Conservation (phyloP, 1,284 basidiomycete genomes). For the Trichosporon sp. region DNA sequence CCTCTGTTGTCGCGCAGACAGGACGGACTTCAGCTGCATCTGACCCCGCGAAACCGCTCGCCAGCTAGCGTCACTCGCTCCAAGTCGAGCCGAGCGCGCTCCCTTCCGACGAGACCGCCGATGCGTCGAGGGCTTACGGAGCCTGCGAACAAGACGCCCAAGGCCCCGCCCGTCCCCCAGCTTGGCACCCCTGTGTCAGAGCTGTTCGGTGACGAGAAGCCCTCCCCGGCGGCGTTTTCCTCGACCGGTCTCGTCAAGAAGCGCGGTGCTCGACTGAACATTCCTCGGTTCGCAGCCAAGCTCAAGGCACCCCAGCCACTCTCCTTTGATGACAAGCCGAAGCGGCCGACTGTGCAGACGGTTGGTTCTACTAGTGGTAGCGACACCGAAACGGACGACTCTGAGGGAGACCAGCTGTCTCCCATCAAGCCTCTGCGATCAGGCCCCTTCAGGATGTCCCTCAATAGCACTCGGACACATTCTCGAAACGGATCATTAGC, state of each 20-base stretch:
- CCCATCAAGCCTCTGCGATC: slow-evolving; percentile 15
- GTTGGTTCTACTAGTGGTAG: neutral
- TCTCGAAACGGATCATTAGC: slow-evolving; percentile 9
- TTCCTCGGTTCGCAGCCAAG: slow-evolving; percentile 33
- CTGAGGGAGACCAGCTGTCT: slow-evolving; percentile 16
- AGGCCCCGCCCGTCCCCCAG: slow-evolving; percentile 9
- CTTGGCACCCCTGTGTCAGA: slow-evolving; percentile 32
- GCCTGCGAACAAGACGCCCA: slow-evolving; percentile 8
- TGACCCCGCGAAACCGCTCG: neutral
- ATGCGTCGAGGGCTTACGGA: slow-evolving; percentile 39
- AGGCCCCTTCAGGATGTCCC: slow-evolving; percentile 6
- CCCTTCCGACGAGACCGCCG: slow-evolving; percentile 17
- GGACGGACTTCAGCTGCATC: neutral
- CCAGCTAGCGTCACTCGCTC: neutral
- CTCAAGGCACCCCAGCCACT: neutral
- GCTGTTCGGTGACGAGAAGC: slow-evolving; percentile 42
- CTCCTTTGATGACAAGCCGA: neutral
- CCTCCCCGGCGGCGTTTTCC: slow-evolving; percentile 47
- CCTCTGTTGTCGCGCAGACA: neutral
- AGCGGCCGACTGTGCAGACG: neutral
- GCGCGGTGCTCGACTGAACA: slow-evolving; percentile 30
- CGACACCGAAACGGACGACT: slow-evolving; percentile 11
- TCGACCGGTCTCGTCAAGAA: slow-evolving; percentile 48
- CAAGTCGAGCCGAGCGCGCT: neutral
- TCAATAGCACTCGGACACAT: slow-evolving; percentile 1